These are phyloP conservation scores for Magnusiomyces clavatus DNA, from an alignment of 1,139 yeast genomes.

Conservation along the genomic window DNA sequence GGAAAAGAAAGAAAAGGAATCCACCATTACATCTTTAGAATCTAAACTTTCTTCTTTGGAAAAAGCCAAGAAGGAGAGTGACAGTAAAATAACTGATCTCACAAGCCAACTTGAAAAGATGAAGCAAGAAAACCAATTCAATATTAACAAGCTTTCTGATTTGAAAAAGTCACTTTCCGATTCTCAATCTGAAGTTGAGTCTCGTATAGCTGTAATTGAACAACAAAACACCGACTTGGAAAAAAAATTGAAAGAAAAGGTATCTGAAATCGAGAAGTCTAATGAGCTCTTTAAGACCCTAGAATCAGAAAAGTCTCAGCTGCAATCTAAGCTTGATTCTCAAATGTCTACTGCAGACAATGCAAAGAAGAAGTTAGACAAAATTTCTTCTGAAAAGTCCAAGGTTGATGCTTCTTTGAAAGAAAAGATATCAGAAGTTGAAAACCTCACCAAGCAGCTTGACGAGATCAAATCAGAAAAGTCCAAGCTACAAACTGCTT, in stretches of 20 bases:
- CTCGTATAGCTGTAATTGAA: neutral
- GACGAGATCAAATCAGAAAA: neutral
- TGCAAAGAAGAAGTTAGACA: conserved; percentile 1
- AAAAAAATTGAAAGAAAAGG: neutral
- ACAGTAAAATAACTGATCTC: neutral
- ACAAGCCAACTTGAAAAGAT: neutral
- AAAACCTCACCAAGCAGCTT: too few species aligned
- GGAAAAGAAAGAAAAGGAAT: neutral
- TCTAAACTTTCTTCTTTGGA: neutral
- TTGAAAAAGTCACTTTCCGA: neutral
- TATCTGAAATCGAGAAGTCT: neutral
- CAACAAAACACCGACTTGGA: neutral
- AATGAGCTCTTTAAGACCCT: neutral
- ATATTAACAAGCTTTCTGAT: too few species aligned
- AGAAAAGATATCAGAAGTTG: too few species aligned
- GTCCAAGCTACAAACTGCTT: neutral
- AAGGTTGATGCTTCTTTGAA: neutral
- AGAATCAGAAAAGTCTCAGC: neutral
- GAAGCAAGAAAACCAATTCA: too few species aligned
- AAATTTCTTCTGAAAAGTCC: conserved; percentile 1
- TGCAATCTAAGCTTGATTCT: neutral
- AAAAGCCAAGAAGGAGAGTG: neutral
- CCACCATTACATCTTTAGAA: neutral
- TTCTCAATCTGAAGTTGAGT: neutral
- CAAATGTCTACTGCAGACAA: neutral